Base-by-base conservation (phyloP, 108 stramenopile genomes). In the Cyclotella choctawhatcheeana region DNA sequence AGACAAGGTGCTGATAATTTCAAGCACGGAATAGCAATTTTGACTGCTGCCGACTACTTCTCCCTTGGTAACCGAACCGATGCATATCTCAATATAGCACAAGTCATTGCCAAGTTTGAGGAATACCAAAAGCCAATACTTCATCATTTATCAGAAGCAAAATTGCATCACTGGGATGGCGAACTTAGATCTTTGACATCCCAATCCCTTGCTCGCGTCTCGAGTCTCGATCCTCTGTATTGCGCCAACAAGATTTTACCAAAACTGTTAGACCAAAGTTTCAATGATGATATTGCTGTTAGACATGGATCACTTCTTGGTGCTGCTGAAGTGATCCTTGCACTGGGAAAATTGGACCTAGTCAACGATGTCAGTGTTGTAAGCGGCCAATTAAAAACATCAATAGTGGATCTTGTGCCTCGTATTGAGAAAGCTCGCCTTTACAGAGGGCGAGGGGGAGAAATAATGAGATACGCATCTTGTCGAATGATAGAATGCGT, bases 391-490 rank as follows among this genome's bases (percentile, higher is more conserved):
- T 35, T 55, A n/a, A 63, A 47, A 18, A 72, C 71, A 0, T 54
- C 47, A 6, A 83, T 94, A 26, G 72, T 82, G 29, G 88, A 86
- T n/a, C 44, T 96, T 2, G 86, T 97, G n/a, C 79, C 88, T 18
- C 73, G 67, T 0, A 85, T 98, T 43, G 99, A 99, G 76, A 96
- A 96, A 81, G 89, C 84, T 27, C 73, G 98, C n/a, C 85, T 97
- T 16, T 99, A 97, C 79, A 81, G 97, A 35, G 98, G 99, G n/a
- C 79, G 92, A 17, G 99, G 98, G 24, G 97, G 99, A 27, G 97
- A 98, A 77, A 86, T 94, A 14, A 95, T 98, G 86, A 88, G 97
- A 25, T 71, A 67, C 26, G 98, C 97, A 58, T 92, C 92, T 35
- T 98, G 97, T 70, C 74, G 89, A 33, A 72, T 98, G 65, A 95